A percentile compares a stretch with the other conserved stretches of the same genome.
Evolutionary conservation across 2,329 filamentous ascomycete genomes (phyloP).

Genomic region (Falciphora oryzae): DNA sequence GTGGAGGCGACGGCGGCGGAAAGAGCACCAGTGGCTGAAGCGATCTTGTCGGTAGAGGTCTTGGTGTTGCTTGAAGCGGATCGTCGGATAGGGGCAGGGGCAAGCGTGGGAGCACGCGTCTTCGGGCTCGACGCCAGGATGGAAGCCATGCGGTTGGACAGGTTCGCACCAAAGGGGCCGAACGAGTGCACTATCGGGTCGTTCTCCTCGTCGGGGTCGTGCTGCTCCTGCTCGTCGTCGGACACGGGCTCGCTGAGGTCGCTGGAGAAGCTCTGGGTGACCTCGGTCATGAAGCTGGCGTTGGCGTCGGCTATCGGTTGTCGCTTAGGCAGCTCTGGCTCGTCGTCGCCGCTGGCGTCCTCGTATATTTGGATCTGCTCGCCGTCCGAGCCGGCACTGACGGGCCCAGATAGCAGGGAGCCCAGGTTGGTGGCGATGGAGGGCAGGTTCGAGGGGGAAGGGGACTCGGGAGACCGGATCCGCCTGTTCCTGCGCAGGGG

Average conservation of each 20-base stretch:
- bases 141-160: constrained; percentile 75
- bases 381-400: constrained; percentile 24
- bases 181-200: constrained; percentile 91
- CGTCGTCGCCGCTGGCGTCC: constrained; percentile 52
- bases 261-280: constrained; percentile 49
- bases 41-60: constrained; percentile 5
- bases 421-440: constrained; percentile 35
- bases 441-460: constrained; percentile 39
- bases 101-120: constrained; percentile 16
- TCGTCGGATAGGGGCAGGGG: neutral
- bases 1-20: constrained; percentile 1
- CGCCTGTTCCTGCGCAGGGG: constrained; percentile 50
- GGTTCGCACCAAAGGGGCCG: constrained; percentile 79
- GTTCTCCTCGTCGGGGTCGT: constrained; percentile 86
- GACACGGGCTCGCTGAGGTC: constrained; percentile 45
- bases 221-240: constrained; percentile 59
- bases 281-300: constrained; percentile 45
- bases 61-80: constrained; percentile 11
- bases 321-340: constrained; percentile 38
- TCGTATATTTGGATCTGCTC: constrained; percentile 65
- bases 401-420: constrained; percentile 33
- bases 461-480: constrained; percentile 71
- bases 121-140: constrained; percentile 66
- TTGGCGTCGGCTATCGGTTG: constrained; percentile 21
- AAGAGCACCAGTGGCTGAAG: neutral